Percentiles rank a stretch among this genome's conserved stretches.
phyloP scores from a whole-genome alignment of 2,329 filamentous ascomycete genomes.

The Colletotrichum coccodes region DNA sequence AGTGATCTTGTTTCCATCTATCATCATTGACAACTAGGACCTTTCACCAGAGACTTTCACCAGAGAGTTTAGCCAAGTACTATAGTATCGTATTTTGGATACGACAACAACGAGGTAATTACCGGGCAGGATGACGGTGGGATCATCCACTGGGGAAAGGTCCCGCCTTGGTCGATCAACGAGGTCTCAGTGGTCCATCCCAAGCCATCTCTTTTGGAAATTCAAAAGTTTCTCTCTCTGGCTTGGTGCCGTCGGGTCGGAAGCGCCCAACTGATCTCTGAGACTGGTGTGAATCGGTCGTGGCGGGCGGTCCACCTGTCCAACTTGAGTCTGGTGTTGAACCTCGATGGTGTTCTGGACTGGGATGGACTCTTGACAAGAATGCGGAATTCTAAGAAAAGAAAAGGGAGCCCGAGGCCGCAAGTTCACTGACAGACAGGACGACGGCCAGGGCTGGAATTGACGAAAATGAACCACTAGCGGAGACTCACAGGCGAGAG shows the following conservation, averaged over 20 bases:
- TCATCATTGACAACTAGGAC: too few species aligned
- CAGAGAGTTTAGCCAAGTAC: too few species aligned
- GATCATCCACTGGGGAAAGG: neutral
- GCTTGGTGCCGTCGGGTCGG: neutral
- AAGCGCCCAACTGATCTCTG: constrained; percentile 15
- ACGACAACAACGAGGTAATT: too few species aligned
- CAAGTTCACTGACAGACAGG: neutral
- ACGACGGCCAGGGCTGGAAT: neutral
- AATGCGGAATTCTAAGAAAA: neutral
- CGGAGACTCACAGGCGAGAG: neutral
- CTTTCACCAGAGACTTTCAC: too few species aligned
- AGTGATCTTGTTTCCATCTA: too few species aligned
- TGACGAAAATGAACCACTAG: neutral
- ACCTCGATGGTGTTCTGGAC: neutral
- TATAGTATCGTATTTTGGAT: too few species aligned
- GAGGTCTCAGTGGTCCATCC: neutral
- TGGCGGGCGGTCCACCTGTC: neutral
- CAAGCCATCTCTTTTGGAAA: neutral
- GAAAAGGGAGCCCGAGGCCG: neutral
- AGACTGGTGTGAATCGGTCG: constrained; percentile 3
- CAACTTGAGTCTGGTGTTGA: neutral
- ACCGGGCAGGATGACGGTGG: too few species aligned
- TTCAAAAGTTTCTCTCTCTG: neutral
- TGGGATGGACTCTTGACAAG: neutral
- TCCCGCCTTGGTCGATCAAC: constrained; percentile 7